Evolutionary conservation across 192 early-diverging fungal species (phyloP), one percentile per base, ranked within the genome.

Genomic region (Podila horticola): DNA sequence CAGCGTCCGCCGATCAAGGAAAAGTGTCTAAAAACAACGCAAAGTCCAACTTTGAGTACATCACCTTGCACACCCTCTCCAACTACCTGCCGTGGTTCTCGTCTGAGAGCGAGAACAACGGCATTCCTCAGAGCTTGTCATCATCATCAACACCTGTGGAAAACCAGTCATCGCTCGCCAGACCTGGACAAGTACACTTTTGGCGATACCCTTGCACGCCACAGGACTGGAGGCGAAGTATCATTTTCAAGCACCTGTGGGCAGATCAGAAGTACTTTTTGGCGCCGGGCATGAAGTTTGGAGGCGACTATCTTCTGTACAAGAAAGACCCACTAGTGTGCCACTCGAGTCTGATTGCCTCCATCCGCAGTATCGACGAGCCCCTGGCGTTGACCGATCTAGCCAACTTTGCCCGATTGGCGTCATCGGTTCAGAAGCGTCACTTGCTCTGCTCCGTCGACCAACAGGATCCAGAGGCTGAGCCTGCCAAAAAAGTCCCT

Each of bases 241-340:
- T 62, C 20, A 76, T 95, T 11, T 97, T 88, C 82, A 76, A 82
- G 48, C 81, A 91, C 63, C 82, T 97, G 24, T 93, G 93, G 89
- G 49, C 22, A 61, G 51, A 75, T 2, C 77, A 83, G 6, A 88
- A 91, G 5, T 94, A 86, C 68, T 95, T 85, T 74, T 71, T 96
- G 7, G 92, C 93, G 2, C 74, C 84, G 19, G 95, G 92, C 29
- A 84, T 90, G 64, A 95, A 95, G 74, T 97, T 94, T 86, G 96
- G 96, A 10, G 95, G 93, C 11, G 94, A 97, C 66, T 97, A 90
- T 76, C 82, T 97, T 12, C 74, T 93, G 12, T 97, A 97, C 75
- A 91, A 87, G 65, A 91, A 91, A 62, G 93, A 94, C 51, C 92
- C 93, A 1, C 74, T 92, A 62, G 81, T 90, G 6, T 91, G 86